Evolutionary conservation across 257 asterid species (phyloP), one percentile per base, ranked within the genome.

Genomic region (Nicotiana benthamiana): DNA sequence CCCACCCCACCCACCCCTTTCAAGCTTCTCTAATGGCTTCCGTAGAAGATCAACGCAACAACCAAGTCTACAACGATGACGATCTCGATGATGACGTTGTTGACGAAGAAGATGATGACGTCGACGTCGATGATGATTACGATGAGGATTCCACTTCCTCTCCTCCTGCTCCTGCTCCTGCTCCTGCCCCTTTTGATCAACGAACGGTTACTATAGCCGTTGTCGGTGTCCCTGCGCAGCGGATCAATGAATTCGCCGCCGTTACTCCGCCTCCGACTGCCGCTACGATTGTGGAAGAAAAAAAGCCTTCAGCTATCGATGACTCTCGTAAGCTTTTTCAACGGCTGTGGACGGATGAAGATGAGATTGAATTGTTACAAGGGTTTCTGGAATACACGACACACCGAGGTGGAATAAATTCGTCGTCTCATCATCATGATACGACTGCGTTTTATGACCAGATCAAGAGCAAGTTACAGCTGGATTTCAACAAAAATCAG

Each of bases 341-440:
- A 84, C 91, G 98, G 22, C 86, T 94, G 18, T 94, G 98, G 98
- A 93, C 93, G 2, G 98, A 94, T 27, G 98, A 92, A 87, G 98
- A 94, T 72, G 98, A 94, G 86, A 94, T 94, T 86, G 98, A 93
- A 88, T 93, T 94, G 54, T 62, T 94, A 79, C 96, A 92, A 81
- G 97, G 98, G 4, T 93, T 92, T 76, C 90, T 93, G 26, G 99
- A 95, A 24, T 95, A 95, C 86, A 95, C 97, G 2, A 81, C 89
- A n/a, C 92, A 87, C 61, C 92, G 93, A 8, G 96, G 97, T 9
- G 86, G 92, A 9, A 85, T 87, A 61, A 85, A 83, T 80, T 86
- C 97, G 16, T 87, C 97, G 1, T 70, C 77, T 6, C 93, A 93
- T 75, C 97, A 93, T 83, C 97, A 92, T 48, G 99, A 95, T 57